Evolutionary conservation across 371 early-diverging fungal genomes (phyloP), one percentile per base, ranked within the genome.

Genomic region (Mortierella sp.): DNA sequence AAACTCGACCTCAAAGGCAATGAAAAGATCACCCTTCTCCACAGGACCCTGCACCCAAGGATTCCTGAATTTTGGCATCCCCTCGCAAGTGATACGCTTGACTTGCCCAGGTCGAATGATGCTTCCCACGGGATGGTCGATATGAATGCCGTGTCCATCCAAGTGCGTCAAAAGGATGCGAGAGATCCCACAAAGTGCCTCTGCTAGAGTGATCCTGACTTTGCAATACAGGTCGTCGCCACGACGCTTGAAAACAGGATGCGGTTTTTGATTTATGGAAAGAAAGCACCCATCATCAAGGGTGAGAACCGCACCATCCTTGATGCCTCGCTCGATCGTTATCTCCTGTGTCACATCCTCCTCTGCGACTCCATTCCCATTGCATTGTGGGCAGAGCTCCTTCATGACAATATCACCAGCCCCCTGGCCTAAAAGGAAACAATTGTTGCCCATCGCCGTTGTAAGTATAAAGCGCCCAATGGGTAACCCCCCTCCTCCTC

Each of bases 11-110:
- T 16, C 24, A 23, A 47, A 6, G 23, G 48, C 24, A 24, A n/a
- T 47, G 24, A 23, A 23, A 23, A 88, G 82, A 81, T 90, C 86
- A 49, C 95, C 94, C 64, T 87, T 87, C 80, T 91, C 87, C 76
- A 83, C 86, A 58, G 91, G 92, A 19, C 82, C 67, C 67, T 84
- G n/a, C n/a, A n/a, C n/a, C n/a, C n/a, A n/a, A n/a, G n/a, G n/a
- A n/a, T n/a, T n/a, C n/a, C n/a, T 87, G 27, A 12, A 23, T 65
- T 80, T 83, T 26, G 94, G 94, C 92, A 95, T 92, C 16, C 94
- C 94, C 81, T 93, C 93, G 66, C 84, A 81, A 31, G 51, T 64
- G 61, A 93, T 85, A 53, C 80, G 68, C 84, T 93, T 91, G 50
- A 84, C 63, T 41, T 88, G 85, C 42, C 88, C 81, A 14, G 93